Evolutionary conservation across 495 filamentous ascomycete species (phyloP).

Genomic region (Tuber umbilicatum): DNA sequence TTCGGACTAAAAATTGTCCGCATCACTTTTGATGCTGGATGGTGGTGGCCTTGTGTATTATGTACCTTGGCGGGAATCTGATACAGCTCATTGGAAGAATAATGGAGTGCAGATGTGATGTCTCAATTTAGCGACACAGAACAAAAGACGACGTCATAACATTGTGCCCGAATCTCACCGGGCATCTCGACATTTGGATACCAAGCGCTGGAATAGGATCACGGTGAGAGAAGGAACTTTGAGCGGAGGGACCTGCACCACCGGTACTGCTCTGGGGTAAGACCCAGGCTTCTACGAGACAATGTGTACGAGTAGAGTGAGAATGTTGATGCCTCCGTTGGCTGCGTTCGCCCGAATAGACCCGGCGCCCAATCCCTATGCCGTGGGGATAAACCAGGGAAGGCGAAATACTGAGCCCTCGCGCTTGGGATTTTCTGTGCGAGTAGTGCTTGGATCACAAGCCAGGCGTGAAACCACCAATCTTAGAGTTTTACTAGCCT

Average conservation of each 20-base stretch:
- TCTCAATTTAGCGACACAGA: neutral
- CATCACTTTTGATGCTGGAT: no score
- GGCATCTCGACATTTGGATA: neutral
- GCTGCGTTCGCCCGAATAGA: neutral
- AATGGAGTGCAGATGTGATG: neutral
- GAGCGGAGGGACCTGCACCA: neutral
- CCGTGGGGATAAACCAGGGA: no score
- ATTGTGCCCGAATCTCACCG: neutral
- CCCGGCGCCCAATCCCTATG: no score
- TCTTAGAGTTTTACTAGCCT: no score
- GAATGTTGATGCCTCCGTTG: neutral
- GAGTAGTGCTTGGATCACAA: no score
- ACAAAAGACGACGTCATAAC: neutral
- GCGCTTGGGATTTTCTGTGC: no score
- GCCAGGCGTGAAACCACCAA: no score
- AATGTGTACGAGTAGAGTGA: neutral
- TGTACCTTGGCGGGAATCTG: neutral
- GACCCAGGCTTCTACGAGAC: neutral
- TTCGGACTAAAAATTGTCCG: no score
- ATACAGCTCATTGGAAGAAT: neutral
- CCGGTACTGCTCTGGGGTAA: neutral
- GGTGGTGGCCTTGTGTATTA: neutral
- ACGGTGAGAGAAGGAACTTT: neutral
- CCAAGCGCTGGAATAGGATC: neutral
- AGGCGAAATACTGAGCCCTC: no score